phyloP scores from a whole-genome alignment of 2,329 filamentous ascomycete species.

The Diaporthe helianthi region DNA sequence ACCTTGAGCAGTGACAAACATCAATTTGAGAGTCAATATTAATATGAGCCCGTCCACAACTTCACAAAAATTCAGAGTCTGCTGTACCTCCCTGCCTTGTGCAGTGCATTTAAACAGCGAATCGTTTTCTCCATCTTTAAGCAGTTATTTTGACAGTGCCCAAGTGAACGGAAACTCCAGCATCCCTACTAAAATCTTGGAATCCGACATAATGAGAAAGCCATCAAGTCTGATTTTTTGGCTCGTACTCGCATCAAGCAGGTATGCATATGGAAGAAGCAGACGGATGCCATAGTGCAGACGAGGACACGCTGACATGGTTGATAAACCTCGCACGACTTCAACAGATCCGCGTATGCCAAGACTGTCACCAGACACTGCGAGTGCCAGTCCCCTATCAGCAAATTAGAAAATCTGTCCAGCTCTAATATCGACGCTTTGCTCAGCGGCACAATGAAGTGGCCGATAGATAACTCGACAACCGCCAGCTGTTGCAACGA shows the following conservation, averaged over 20 bases:
- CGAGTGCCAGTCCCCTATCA: conserved; percentile 3
- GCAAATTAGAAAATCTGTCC: not conserved
- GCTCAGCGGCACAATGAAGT: not conserved
- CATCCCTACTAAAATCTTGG: not conserved
- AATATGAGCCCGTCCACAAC: not conserved
- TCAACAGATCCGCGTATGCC: not conserved
- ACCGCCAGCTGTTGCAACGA: not conserved
- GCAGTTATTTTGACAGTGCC: too few relatives aligned
- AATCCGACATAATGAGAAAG: not conserved
- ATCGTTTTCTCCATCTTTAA: not conserved
- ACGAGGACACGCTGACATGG: not conserved
- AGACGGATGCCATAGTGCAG: fast-evolving
- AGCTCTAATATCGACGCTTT: not conserved
- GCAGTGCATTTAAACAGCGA: not conserved
- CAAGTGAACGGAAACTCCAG: too few relatives aligned
- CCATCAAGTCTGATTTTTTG: fast-evolving
- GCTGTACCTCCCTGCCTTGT: not conserved
- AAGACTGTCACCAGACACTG: not conserved
- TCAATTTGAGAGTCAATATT: not conserved
- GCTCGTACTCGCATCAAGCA: not conserved
- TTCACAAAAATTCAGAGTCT: not conserved
- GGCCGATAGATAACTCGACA: not conserved
- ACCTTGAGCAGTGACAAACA: not conserved
- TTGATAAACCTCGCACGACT: not conserved
- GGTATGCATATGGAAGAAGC: not conserved